A percentile compares a stretch with the other conserved stretches of the same genome.
phyloP scores from a whole-genome alignment of 225 moss, liverwort and hornwort genomes.

The Polytrichum formosum region DNA sequence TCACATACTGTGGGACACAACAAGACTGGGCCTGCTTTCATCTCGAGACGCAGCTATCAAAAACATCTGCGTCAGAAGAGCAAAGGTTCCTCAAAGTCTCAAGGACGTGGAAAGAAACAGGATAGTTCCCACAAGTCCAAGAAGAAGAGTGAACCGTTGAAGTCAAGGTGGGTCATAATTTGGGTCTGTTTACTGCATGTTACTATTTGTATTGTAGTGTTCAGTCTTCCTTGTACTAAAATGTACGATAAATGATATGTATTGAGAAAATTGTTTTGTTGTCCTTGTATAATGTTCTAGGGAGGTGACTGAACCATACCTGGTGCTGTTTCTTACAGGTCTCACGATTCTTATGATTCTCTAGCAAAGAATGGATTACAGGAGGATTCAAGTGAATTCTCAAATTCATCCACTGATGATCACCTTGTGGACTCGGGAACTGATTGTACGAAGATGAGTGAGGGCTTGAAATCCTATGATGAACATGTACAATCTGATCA shows the following conservation, averaged over 20 bases:
- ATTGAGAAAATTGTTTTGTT: too few species aligned
- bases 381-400: conserved; percentile 1
- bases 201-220: too few species aligned
- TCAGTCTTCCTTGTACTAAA: too few species aligned
- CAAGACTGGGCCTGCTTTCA: conserved; percentile 26
- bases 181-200: not conserved
- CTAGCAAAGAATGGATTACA: conserved; percentile 8
- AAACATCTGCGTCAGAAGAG: conserved; percentile 54
- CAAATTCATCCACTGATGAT: not conserved
- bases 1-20: conserved; percentile 59
- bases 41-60: conserved; percentile 55
- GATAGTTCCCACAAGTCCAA: conserved; percentile 32
- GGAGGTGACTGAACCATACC: too few species aligned
- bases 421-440: conserved; percentile 5
- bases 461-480: not conserved
- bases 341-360: conserved; percentile 9
- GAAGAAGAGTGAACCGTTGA: conserved; percentile 13
- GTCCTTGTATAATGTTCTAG: too few species aligned
- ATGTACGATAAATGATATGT: too few species aligned
- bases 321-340: conserved; percentile 20
- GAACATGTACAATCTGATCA: not conserved
- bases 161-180: conserved; percentile 1
- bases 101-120: conserved; percentile 49
- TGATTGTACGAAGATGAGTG: conserved; percentile 20
- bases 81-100: conserved; percentile 52